Conservation (phyloP, 805 yeast species). For the Barnettozyma sp. region DNA sequence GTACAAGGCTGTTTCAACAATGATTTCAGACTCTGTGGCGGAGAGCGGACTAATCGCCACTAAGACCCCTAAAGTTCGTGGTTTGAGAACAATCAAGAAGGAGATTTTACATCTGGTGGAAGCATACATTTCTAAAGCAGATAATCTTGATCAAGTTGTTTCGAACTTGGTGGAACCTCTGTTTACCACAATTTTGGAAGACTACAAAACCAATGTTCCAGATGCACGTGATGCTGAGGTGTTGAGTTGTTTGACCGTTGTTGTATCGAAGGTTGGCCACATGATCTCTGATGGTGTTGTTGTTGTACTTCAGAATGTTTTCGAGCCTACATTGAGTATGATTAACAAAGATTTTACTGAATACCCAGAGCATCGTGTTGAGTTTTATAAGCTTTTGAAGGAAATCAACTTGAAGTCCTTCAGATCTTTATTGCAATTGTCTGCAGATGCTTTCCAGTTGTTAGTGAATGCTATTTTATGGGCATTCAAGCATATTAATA, state of each 20-base stretch:
- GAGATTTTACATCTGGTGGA: constrained; percentile 87
- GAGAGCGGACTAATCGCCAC: constrained; percentile 83
- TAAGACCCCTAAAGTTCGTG: constrained; percentile 90
- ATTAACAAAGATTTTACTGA: constrained; percentile 92
- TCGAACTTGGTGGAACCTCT: constrained; percentile 76
- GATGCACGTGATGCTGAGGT: constrained; percentile 99
- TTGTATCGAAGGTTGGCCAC: constrained; percentile 81
- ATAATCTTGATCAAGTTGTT: constrained; percentile 73
- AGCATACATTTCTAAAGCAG: constrained; percentile 82
- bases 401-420: constrained; percentile 83
- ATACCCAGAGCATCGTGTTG: constrained; percentile 96
- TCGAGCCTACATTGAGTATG: constrained; percentile 92
- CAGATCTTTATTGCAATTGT: constrained; percentile 77
- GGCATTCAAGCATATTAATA: constrained; percentile 97
- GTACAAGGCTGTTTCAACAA: constrained; percentile 79
- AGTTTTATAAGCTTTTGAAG: constrained; percentile 82
- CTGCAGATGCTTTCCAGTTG: constrained; percentile 86
- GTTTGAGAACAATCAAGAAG: constrained; percentile 91
- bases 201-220: constrained; percentile 81
- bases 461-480: constrained; percentile 91
- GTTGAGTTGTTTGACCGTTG: constrained; percentile 85
- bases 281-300: constrained; percentile 87
- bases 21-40: constrained; percentile 77
- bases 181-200: constrained; percentile 79
- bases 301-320: constrained; percentile 78